Evolutionary conservation across 1,284 basidiomycete species (phyloP), one percentile per base, ranked within the genome.

Genomic region (Inonotus hispidus): DNA sequence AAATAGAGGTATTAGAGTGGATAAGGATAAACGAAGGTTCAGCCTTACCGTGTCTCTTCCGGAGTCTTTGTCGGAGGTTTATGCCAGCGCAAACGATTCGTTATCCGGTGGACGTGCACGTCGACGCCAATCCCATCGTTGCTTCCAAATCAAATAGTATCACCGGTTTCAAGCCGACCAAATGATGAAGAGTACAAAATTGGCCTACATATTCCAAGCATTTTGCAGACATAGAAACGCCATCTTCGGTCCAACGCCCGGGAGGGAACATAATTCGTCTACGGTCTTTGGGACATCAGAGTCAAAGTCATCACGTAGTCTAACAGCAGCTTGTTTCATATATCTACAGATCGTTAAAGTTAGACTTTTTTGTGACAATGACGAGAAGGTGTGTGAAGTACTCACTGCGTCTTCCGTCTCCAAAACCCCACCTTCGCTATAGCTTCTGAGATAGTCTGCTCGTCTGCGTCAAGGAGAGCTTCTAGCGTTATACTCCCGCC

Each of bases 81-180:
- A 72, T 97, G 93, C 96, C 96, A 98, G 23, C 90, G 87, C 0
- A 98, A 74, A 19, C 95, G 81, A 68, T 98, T 96, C 13, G 94
- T 93, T 60, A 98, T 95, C 0, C 96, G 80, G 68, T 98, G 95
- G 0, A 99, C 96, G 69, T 99, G 95, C 0, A 93, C 90, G 68
- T 98, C 96, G 0, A 98, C 95, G 0, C 96, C 96, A 41, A 99
- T 97, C 0, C 95, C 96, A n/a, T 83, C 79, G 67, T 97, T 95
- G 52, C 92, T 93, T 66, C 19, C 11, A 27, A 21, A 43, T 14
- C 16, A n/a, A 52, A 60, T 6, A 45, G 37, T 25, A 32, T 3
- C 8, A 4, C 32, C 19, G 50, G 23, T 58, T 11, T 35, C 56
- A 56, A 58, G 63, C 52, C 3, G 57, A 19, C 4, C 56, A 27